Evolutionary conservation across 495 filamentous ascomycete genomes (phyloP).

Genomic region (Rhizodiscina lignyota): DNA sequence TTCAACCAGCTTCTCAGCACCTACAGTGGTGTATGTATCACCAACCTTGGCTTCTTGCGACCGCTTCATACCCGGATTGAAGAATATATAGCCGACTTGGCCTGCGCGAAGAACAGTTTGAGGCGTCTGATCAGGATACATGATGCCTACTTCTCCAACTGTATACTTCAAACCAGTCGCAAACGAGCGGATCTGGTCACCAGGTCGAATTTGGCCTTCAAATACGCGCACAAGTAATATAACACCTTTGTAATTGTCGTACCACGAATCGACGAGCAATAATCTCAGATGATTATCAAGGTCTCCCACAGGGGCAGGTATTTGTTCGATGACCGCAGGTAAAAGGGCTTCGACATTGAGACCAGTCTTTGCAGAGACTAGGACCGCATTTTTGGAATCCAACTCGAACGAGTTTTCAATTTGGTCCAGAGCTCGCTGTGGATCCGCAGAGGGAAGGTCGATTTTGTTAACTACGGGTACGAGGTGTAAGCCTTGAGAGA

Average conservation of each 20-base stretch:
- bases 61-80: conserved; percentile 95
- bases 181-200: conserved; percentile 70
- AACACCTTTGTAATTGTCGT: conserved; percentile 86
- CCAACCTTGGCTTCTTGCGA: conserved; percentile 91
- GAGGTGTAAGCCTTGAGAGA: conserved; percentile 71
- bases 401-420: conserved; percentile 75
- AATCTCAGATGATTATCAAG: conserved; percentile 53
- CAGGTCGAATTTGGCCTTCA: conserved; percentile 67
- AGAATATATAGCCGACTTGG: conserved; percentile 89
- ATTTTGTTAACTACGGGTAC: conserved; percentile 95
- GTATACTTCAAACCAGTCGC: conserved; percentile 75
- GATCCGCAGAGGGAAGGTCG: conserved; percentile 75
- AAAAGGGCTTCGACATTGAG: conserved; percentile 65
- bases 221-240: conserved; percentile 85
- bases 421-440: conserved; percentile 69
- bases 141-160: conserved; percentile 92
- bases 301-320: conserved; percentile 69
- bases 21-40: conserved; percentile 82
- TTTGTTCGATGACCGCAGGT: conserved; percentile 67
- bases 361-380: conserved; percentile 89
- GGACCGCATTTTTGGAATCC: conserved; percentile 60
- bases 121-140: conserved; percentile 78
- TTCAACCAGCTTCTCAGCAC: conserved; percentile 58
- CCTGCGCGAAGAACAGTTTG: conserved; percentile 70
- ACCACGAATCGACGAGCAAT: conserved; percentile 94